Percentiles rank a stretch among this genome's conserved stretches.
Conservation (phyloP, 139 green algal genomes). For the Tetradesmus obliquus region DNA sequence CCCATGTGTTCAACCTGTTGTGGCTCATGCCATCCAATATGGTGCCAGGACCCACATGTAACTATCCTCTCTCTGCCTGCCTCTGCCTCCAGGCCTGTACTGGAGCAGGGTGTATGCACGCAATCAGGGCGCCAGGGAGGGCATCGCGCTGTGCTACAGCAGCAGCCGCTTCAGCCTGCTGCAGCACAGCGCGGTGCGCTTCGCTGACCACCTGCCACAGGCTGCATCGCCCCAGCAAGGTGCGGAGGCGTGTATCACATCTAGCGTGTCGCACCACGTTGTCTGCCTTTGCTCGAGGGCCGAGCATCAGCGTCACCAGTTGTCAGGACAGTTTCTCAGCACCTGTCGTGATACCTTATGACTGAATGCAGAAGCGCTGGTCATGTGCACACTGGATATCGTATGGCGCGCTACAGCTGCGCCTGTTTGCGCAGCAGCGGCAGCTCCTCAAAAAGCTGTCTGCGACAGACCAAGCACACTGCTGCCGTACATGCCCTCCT, state of each 20-base stretch:
- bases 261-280: no score
- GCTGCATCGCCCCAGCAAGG: neutral
- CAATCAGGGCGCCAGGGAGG: constrained; percentile 8
- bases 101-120: constrained; percentile 10
- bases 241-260: neutral
- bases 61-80: no score
- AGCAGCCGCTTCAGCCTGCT: constrained; percentile 13
- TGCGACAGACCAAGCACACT: neutral
- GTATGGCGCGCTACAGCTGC: neutral
- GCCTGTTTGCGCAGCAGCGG: neutral
- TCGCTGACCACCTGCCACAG: neutral
- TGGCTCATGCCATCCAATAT: no score
- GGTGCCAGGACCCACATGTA: no score
- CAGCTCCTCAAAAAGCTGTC: neutral
- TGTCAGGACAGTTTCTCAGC: no score
- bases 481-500: neutral
- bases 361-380: no score
- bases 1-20: no score
- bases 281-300: no score
- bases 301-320: no score
- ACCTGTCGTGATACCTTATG: no score
- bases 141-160: constrained; percentile 4
- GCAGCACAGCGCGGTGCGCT: neutral
- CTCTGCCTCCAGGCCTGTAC: neutral
- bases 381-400: no score